phyloP scores from a whole-genome alignment of 2,329 filamentous ascomycete species.

The Fusarium algeriense region DNA sequence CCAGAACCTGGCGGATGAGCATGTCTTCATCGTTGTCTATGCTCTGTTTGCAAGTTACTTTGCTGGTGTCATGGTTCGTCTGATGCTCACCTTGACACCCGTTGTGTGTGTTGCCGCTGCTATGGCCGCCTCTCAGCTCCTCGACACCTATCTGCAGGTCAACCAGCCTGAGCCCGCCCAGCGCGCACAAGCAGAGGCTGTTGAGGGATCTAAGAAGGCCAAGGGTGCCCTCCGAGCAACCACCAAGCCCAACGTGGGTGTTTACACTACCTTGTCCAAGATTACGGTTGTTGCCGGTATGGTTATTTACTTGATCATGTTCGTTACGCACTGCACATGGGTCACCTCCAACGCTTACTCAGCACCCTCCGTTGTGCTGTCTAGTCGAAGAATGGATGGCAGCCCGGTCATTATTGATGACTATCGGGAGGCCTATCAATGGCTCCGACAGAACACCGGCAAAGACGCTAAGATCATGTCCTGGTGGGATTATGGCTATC shows the following conservation, averaged over 20 bases:
- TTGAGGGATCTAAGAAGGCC: slow-evolving; percentile 70
- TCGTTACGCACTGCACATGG: slow-evolving; percentile 98
- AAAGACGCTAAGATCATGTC: slow-evolving; percentile 99
- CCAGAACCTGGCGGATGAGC: slow-evolving; percentile 91
- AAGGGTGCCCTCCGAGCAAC: slow-evolving; percentile 74
- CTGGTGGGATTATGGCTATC: slow-evolving; percentile 99
- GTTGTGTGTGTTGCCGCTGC: slow-evolving; percentile 96
- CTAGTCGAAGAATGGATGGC: slow-evolving; percentile 91
- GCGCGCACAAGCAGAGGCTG: slow-evolving; percentile 53
- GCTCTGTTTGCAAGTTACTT: slow-evolving; percentile 98
- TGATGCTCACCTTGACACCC: slow-evolving; percentile 97
- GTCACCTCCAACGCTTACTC: slow-evolving; percentile 99
- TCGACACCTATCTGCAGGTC: slow-evolving; percentile 84
- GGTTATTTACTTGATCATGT: slow-evolving; percentile 86
- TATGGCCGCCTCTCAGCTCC: slow-evolving; percentile 85
- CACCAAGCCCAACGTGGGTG: slow-evolving; percentile 80
- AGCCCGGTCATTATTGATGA: slow-evolving; percentile 99
- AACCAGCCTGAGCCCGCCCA: slow-evolving; percentile 70
- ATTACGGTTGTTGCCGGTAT: slow-evolving; percentile 78
- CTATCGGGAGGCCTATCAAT: slow-evolving; percentile 99
- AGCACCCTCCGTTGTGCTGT: slow-evolving; percentile 95
- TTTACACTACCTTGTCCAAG: slow-evolving; percentile 87
- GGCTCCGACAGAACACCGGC: slow-evolving; percentile 96
- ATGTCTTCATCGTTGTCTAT: slow-evolving; percentile 98
- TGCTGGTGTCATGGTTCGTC: slow-evolving; percentile 97